Evolutionary conservation across 805 yeast species (phyloP).

Genomic region (Diddensiella caesifluorescens): DNA sequence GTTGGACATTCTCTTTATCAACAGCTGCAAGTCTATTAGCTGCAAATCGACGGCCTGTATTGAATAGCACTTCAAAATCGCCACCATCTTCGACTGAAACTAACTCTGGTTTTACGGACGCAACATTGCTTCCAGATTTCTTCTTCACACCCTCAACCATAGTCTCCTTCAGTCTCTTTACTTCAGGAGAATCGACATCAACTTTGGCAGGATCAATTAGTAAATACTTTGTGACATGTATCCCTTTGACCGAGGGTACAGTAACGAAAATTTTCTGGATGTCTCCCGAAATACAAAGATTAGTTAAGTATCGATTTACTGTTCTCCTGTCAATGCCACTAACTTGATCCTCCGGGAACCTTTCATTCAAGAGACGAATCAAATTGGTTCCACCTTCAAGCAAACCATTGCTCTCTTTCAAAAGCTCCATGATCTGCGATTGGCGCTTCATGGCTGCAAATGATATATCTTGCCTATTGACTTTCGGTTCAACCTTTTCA

Average conservation of each 20-base stretch:
- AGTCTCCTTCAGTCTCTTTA: slow-evolving; percentile 16
- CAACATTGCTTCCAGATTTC: background rate
- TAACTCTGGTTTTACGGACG: background rate
- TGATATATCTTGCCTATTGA: background rate
- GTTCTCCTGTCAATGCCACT: slow-evolving; percentile 54
- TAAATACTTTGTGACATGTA: slow-evolving; percentile 23
- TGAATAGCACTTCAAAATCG: background rate
- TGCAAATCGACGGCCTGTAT: background rate
- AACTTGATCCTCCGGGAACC: slow-evolving; percentile 28
- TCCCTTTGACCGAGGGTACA: slow-evolving; percentile 22
- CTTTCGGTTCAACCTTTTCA: slow-evolving; percentile 15
- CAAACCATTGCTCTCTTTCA: slow-evolving; percentile 44
- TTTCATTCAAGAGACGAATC: slow-evolving; percentile 38
- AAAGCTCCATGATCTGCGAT: slow-evolving; percentile 38
- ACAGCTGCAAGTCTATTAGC: slow-evolving; percentile 2
- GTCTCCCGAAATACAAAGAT: slow-evolving; percentile 33
- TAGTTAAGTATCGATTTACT: slow-evolving; percentile 39
- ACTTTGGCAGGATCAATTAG: slow-evolving; percentile 29
- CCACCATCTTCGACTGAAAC: slow-evolving; percentile 2
- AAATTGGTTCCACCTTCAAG: slow-evolving; percentile 40
- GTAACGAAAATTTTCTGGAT: slow-evolving; percentile 28
- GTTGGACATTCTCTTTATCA: slow-evolving; percentile 6
- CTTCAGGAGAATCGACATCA: slow-evolving; percentile 18
- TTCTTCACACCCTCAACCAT: slow-evolving; percentile 15
- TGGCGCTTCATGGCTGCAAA: slow-evolving; percentile 43